Evolutionary conservation across 257 asterid species (phyloP), one percentile per base, ranked within the genome.

Genomic region (Knoxia roxburghii): DNA sequence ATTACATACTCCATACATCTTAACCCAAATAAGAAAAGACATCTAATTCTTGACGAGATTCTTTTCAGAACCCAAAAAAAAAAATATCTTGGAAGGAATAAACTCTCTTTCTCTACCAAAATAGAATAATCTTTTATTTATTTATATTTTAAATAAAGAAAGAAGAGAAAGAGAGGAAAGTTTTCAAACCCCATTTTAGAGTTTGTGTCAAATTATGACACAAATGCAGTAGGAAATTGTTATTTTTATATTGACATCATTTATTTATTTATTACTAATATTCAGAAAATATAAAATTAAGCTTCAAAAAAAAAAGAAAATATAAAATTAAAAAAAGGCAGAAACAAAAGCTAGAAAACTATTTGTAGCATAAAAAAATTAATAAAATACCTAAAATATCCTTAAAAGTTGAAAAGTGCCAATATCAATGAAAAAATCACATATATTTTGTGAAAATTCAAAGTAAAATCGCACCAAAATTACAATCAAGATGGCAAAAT

Each of bases 1-100:
- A 72, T 81, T 75, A 69, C 66, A 75, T 73, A 48, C 50, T 39
- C 21, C 41, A 32, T 67, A 58, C 78, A 64, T 53, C 53, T 61
- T 50, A 72, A 18, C 14, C 50, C 50, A 15, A 58, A 21, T 0
- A 7, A 7, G 12, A 7, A 58, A 7, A 9, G 0, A 14, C 41
- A 65, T 68, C 66, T 56, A 12, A 45, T 45, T 72, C 72, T 58
- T 65, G 24, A 54, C 60, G 67, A 59, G 53, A 68, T 49, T 68
- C 61, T 26, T 12, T 2, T 18, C 10, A 13, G n/a, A n/a, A n/a
- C n/a, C n/a, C n/a, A 49, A 69, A 51, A 49, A 69, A 51, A 68
- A 40, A 43, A 33, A 29, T n/a, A 60, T 65, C 45, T 71, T 64
- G 30, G 61, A 23, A 26, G 4, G 4, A 37, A 37, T 14, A 63